phyloP scores from a whole-genome alignment of 2,329 filamentous ascomycete species.

The Beauveria sp. region DNA sequence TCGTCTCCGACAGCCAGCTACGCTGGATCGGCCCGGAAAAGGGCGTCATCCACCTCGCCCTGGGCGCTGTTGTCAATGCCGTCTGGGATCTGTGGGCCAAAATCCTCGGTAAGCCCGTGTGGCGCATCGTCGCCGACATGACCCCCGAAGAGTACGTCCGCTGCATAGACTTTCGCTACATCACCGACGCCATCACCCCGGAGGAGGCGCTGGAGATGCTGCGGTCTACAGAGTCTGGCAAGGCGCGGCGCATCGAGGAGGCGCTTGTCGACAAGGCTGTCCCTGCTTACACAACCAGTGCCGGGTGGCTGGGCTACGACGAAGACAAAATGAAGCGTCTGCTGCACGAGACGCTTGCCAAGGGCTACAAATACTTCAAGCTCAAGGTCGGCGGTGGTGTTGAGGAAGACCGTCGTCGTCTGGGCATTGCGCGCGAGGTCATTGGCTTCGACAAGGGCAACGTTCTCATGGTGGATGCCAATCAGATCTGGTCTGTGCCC shows the following conservation, averaged over 20 bases:
- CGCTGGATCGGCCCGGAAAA: constrained; percentile 94
- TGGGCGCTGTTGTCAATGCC: constrained; percentile 83
- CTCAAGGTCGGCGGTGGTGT: constrained; percentile 75
- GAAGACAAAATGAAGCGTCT: constrained; percentile 78
- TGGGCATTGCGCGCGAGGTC: constrained; percentile 68
- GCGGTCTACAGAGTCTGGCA: constrained; percentile 56
- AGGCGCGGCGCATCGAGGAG: constrained; percentile 63
- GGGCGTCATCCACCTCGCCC: constrained; percentile 85
- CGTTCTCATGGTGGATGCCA: constrained; percentile 87
- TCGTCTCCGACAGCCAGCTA: constrained; percentile 85
- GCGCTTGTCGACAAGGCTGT: constrained; percentile 69
- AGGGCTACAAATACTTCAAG: constrained; percentile 84
- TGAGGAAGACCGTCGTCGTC: constrained; percentile 61
- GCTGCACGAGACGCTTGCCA: constrained; percentile 63
- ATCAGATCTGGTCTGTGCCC: constrained; percentile 86
- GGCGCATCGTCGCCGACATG: constrained; percentile 87
- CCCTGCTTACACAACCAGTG: constrained; percentile 83
- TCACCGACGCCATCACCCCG: constrained; percentile 85
- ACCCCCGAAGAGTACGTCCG: constrained; percentile 76
- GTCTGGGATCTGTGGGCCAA: constrained; percentile 97
- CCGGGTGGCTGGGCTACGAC: constrained; percentile 85
- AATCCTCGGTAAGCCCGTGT: constrained; percentile 76
- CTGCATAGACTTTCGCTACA: constrained; percentile 92
- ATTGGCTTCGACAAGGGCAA: constrained; percentile 79
- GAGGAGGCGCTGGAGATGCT: constrained; percentile 72